Base-by-base conservation (phyloP, 1,139 yeast species). In the Lodderomyces metapsilosis region DNA sequence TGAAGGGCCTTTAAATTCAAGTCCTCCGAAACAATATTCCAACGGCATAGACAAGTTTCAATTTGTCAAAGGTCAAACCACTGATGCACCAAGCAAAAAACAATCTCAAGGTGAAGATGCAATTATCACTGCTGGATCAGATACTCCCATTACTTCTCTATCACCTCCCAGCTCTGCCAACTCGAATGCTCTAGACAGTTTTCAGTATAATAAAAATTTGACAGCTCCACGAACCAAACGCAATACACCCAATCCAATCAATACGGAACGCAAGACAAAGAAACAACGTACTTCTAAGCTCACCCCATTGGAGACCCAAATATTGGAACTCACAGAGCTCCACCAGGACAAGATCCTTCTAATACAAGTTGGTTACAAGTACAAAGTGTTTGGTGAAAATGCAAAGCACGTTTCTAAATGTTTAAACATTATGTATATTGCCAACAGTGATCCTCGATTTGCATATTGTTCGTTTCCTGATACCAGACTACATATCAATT, bases 311-410 rank as follows among this genome's bases (percentile, higher is more conserved):
- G 97, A 89, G 51, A 75, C 75, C 45, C 98, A 91, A 57, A 81
- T 82, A 44, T 64, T 81, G 18, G 82, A 79, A 4, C 64, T 92
- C 39, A 88, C 88, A 52, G 53, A 61, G 4, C 58, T 63, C 2
- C 68, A 91, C 56, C 58, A 61, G 38, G 95, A 88, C 48, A 85
- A 87, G 37, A 52, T 92, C 1, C 66, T 92, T 6, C 81, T 92
- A 0, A 74, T 92, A 18, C 94, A 92, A 57, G 94, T 87, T 7
- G 98, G 98, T 0, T 92, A 92, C 63, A 88, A 88, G 60, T 92
- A 82, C 64, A 86, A 86, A 55, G 82, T 89, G 45, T 88, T 80
- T 58, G 96, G 95, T 0, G 75, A 80, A 42, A 97, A 91, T 63
- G 98, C 98, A 0, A 70, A 66, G 13, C 68, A 67, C 3, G 96